Base-by-base conservation (phyloP, 305 asterid genomes). In the Solanum hybrid region DNA sequence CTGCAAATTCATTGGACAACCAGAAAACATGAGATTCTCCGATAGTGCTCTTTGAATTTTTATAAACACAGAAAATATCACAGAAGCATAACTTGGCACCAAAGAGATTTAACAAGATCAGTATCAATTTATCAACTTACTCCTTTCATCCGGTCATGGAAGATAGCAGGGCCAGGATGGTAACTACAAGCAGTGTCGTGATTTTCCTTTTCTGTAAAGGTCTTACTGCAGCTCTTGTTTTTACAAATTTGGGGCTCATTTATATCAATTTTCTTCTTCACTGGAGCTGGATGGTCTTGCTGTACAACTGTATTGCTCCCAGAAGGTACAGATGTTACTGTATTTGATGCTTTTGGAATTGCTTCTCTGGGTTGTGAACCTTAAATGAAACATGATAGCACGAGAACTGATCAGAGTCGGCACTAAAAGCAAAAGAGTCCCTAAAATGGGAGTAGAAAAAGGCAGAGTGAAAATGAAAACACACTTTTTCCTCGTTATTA, bases 111-210 rank as follows among this genome's bases (percentile, higher is more conserved):
- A 32, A 31, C 20, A 26, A 77, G 36, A 51, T 12, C 73, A 79
- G 78, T 75, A 37, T 33, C 34, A 7, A 29, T 6, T 37, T 85
- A 88, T 51, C 29, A 72, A 83, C 96, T 92, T 92, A 97, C 99
- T 96, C 99, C 99, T 94, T 95, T 94, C 94, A 95, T 91, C 89
- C 98, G 94, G 90, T 97, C 98, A 87, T 95, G 99, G 93, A 97
- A 97, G 81, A 96, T 90, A 10, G 99, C 94, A 1, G 98, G 98
- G 17, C 99, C 99, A 2, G 99, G 99, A 91, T 97, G 99, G 93
- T 95, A 95, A 93, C 87, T 92, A 93, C 98, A 96, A 79, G 98
- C 98, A 33, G 94, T 36, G 41, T 96, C 98, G 61, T 95, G 95
- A 92, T 97, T 97, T 91, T 96, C 98, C 91, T 93, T 97, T 92